Percentiles rank a stretch among this genome's conserved stretches.
Evolutionary conservation across 306 rosid species (phyloP).

Genomic region (Inga leiocalycina): DNA sequence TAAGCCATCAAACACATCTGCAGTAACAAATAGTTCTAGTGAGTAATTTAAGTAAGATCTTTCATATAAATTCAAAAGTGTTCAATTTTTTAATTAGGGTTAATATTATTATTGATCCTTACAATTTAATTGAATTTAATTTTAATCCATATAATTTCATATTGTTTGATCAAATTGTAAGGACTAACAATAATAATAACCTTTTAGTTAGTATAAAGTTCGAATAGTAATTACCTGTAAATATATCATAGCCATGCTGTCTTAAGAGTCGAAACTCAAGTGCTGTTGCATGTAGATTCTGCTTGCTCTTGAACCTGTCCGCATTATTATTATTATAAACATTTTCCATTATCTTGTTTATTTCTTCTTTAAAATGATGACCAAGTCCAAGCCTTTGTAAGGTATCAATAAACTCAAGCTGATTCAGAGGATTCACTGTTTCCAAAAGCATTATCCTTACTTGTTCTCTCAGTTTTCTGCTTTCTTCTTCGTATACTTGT

Average conservation of each 20-base stretch:
- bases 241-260: background rate
- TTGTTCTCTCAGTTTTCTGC: background rate
- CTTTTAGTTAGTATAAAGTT: too few species aligned
- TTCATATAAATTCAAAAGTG: too few species aligned
- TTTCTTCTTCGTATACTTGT: background rate
- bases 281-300: background rate
- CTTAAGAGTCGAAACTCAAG: background rate
- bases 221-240: background rate
- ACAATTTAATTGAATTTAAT: too few species aligned
- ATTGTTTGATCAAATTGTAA: too few species aligned
- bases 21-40: background rate
- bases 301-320: background rate
- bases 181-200: too few species aligned
- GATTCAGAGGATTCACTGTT: conserved; percentile 2
- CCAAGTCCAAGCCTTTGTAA: conserved; percentile 48
- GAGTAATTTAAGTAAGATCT: too few species aligned
- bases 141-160: too few species aligned
- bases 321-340: background rate
- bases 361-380: conserved; percentile 40
- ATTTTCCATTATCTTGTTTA: conserved; percentile 1
- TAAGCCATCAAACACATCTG: background rate
- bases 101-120: too few species aligned
- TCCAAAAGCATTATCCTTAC: background rate
- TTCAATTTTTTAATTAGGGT: too few species aligned
- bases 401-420: conserved; percentile 36